phyloP scores from a whole-genome alignment of 2,329 filamentous ascomycete species.

The Paraphoma chrysanthemicola region DNA sequence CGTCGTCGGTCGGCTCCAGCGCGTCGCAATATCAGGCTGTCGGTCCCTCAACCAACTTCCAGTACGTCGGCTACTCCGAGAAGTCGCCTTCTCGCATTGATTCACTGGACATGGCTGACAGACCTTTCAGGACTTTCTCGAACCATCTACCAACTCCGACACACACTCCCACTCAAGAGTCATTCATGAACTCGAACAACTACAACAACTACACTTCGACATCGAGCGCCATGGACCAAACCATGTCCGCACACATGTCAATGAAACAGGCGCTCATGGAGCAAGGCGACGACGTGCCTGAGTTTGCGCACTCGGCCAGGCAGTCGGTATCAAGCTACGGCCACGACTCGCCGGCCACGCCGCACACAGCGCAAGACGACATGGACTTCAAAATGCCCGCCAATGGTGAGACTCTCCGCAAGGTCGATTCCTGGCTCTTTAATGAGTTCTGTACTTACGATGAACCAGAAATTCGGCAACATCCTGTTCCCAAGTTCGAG shows the following conservation, averaged over 20 bases:
- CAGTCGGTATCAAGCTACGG: slow-evolving; percentile 67
- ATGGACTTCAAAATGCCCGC: slow-evolving; percentile 60
- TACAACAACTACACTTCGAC: slow-evolving; percentile 56
- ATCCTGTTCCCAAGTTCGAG: slow-evolving; percentile 73
- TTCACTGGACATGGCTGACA: slow-evolving; percentile 42
- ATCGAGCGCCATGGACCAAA: slow-evolving; percentile 51
- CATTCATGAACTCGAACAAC: slow-evolving; percentile 54
- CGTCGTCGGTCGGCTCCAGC: slow-evolving; percentile 48
- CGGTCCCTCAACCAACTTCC: slow-evolving; percentile 40
- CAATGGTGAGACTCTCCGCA: slow-evolving; percentile 60
- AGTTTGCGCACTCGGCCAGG: slow-evolving; percentile 61
- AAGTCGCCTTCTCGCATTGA: slow-evolving; percentile 51
- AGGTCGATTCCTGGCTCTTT: slow-evolving; percentile 57
- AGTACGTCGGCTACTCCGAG: slow-evolving; percentile 55
- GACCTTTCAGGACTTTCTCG: slow-evolving; percentile 51
- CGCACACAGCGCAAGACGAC: slow-evolving; percentile 63
- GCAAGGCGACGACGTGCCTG: slow-evolving; percentile 58
- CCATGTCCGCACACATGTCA: slow-evolving; percentile 62
- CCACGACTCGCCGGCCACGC: slow-evolving; percentile 67
- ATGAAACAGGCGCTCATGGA: slow-evolving; percentile 67
- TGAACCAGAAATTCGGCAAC: slow-evolving; percentile 59
- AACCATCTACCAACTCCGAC: slow-evolving; percentile 63
- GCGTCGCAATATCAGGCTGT: slow-evolving; percentile 43
- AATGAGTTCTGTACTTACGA: slow-evolving; percentile 72
- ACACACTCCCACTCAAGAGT: slow-evolving; percentile 61